Evolutionary conservation across 2,329 filamentous ascomycete species (phyloP).

Genomic region (Fusarium poae): DNA sequence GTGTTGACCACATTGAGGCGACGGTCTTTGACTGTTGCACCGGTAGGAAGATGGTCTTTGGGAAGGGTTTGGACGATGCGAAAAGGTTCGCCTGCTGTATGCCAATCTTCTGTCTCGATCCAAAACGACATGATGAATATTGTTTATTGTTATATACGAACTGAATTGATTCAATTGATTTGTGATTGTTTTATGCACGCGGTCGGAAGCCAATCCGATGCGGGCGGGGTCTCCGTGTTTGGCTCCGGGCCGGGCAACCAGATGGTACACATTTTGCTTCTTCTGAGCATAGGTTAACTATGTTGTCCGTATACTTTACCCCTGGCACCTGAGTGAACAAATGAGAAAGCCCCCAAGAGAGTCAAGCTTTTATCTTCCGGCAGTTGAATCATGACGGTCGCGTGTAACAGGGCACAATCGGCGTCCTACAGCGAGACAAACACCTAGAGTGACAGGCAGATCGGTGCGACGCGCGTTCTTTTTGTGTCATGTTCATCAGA

Average conservation of each 20-base stretch:
- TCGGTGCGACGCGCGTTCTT: constrained; percentile 6
- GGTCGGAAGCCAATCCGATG: constrained; percentile 9
- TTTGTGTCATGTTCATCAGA: background rate
- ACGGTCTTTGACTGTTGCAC: constrained; percentile 20
- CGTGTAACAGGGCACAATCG: background rate
- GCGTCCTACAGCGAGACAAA: background rate
- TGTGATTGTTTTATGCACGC: background rate
- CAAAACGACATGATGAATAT: constrained; percentile 30
- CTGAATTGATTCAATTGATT: background rate
- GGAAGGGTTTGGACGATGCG: constrained; percentile 42
- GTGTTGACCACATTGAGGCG: constrained; percentile 4
- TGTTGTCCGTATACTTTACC: background rate
- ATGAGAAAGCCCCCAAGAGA: background rate
- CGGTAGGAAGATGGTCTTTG: background rate
- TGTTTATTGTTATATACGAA: background rate
- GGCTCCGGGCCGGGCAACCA: background rate
- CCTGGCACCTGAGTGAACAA: background rate
- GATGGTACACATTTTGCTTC: no score
- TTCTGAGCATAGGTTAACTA: background rate
- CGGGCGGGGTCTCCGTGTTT: background rate
- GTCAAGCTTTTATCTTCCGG: constrained; percentile 18
- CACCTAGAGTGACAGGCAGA: constrained; percentile 13
- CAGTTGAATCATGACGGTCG: constrained; percentile 24
- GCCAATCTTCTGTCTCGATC: constrained; percentile 47
- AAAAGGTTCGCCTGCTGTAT: constrained; percentile 47